Evolutionary conservation across 192 early-diverging fungal genomes (phyloP), one percentile per base, ranked within the genome.

Genomic region (Podila epigama): DNA sequence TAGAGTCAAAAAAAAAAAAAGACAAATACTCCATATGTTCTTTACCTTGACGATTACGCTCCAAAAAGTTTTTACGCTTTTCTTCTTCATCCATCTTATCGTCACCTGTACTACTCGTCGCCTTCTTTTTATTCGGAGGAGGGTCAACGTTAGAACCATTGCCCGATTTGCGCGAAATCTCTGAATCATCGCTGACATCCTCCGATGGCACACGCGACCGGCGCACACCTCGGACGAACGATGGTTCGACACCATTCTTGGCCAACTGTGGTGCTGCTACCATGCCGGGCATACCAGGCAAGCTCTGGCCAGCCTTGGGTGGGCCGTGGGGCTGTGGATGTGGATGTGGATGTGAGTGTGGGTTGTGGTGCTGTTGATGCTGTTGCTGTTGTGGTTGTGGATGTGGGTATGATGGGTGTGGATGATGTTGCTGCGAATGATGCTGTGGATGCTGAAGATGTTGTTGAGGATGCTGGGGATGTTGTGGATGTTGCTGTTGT

Each of bases 41-140:
- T 36, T 68, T 79, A 91, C 89, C 89, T 83, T 92, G 88, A 72
- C 95, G 87, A 80, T 97, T 97, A 37, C 94, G 84, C 75, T 97
- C 95, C 44, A 97, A 81, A 79, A 95, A 95, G 61, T 86, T 89
- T 42, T 82, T 86, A 51, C 94, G 79, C 70, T 94, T 92, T 66
- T 92, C 90, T 50, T 91, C 90, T 11, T 77, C 79, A 29, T 79
- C 66, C 61, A 67, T 70, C 44, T 69, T 56, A 40, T 64, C 51
- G 18, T 82, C 72, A 0, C 60, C 51, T 31, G 61, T 51, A 18
- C 40, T 39, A 1, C 16, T 20, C 16, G 57, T 66, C 27, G 58
- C 33, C 29, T 59, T 72, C 65, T 68, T 71, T n/a, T 59, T 63
- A 32, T 31, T 52, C 9, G 27, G 58, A 29, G 50, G 29, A 12